A percentile compares a stretch with the other conserved stretches of the same genome.
Conservation (phyloP, 768 basidiomycete species). For the Hortiboletus flavorubellus region DNA sequence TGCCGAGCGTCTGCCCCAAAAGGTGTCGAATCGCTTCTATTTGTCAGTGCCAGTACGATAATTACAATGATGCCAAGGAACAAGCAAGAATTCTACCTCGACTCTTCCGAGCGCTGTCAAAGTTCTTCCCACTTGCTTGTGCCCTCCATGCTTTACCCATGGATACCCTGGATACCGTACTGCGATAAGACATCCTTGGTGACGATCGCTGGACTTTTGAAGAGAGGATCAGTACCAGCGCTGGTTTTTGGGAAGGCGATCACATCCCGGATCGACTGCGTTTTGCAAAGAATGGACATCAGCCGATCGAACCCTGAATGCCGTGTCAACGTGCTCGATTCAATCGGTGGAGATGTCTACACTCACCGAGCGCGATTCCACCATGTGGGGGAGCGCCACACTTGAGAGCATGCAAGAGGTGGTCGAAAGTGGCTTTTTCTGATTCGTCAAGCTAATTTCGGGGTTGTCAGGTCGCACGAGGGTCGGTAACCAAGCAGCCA, state of each 20-base stretch:
- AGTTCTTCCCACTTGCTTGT: not conserved
- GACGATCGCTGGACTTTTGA: conserved; percentile 78
- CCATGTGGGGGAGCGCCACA: conserved; percentile 96
- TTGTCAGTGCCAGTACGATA: not conserved
- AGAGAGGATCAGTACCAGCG: conserved; percentile 79
- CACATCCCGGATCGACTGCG: conserved; percentile 88
- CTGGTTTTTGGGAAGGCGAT: conserved; percentile 96
- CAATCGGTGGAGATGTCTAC: conserved; percentile 4
- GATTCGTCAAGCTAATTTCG: conserved; percentile 60
- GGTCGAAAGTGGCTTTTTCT: conserved; percentile 76
- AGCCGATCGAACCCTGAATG: conserved; percentile 84
- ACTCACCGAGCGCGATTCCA: conserved; percentile 85
- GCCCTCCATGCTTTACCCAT: conserved; percentile 7
- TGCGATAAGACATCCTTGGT: conserved; percentile 50
- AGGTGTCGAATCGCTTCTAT: not conserved
- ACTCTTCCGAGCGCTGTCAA: not conserved
- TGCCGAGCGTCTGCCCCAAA: not conserved
- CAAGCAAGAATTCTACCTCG: not conserved
- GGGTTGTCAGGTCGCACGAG: conserved; percentile 10
- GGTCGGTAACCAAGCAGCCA: conserved; percentile 2
- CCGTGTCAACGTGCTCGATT: conserved; percentile 2
- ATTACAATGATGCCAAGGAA: conserved; percentile 2
- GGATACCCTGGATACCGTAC: conserved; percentile 53
- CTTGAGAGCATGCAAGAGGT: conserved; percentile 80
- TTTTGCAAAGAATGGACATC: conserved; percentile 85